Evolutionary conservation across 352 stramenopile genomes (phyloP).

Genomic region (Globisporangium solare): DNA sequence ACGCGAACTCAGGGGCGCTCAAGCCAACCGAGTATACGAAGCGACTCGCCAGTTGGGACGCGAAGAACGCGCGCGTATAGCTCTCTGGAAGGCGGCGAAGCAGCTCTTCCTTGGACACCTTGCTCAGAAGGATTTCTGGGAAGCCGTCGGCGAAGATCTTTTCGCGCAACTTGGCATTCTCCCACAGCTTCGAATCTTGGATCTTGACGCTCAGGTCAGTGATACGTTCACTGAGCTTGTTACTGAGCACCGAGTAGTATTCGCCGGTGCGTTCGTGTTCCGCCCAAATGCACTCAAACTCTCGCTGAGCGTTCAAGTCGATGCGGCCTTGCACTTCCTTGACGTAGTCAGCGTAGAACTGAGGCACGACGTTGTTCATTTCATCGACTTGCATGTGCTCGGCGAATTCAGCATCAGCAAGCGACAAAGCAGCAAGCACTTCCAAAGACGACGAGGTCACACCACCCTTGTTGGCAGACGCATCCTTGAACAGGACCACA

Average conservation of each 20-base stretch:
- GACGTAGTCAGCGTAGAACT: slow-evolving; percentile 79
- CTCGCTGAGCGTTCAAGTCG: slow-evolving; percentile 67
- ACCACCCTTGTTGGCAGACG: slow-evolving; percentile 88
- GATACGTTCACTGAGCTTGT: slow-evolving; percentile 77
- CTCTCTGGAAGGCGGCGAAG: slow-evolving; percentile 65
- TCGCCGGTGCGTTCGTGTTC: slow-evolving; percentile 64
- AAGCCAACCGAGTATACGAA: slow-evolving; percentile 80
- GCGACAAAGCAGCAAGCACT: slow-evolving; percentile 65
- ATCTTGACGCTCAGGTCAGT: slow-evolving; percentile 81
- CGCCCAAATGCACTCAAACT: slow-evolving; percentile 85
- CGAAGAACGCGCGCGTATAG: slow-evolving; percentile 79
- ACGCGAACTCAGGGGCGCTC: slow-evolving; percentile 71
- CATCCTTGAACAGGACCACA: slow-evolving; percentile 97
- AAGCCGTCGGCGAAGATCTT: slow-evolving; percentile 79
- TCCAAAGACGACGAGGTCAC: slow-evolving; percentile 79
- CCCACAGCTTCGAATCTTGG: slow-evolving; percentile 67
- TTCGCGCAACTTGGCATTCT: slow-evolving; percentile 58
- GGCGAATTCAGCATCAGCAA: slow-evolving; percentile 74
- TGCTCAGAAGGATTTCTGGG: slow-evolving; percentile 54
- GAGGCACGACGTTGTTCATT: slow-evolving; percentile 40
- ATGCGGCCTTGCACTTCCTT: slow-evolving; percentile 77
- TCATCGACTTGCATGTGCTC: slow-evolving; percentile 80
- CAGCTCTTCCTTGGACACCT: slow-evolving; percentile 57
- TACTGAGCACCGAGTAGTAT: slow-evolving; percentile 72
- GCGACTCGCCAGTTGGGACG: slow-evolving; percentile 72